Base-by-base conservation (phyloP, 306 rosid species). In the Crataegus laevigata region DNA sequence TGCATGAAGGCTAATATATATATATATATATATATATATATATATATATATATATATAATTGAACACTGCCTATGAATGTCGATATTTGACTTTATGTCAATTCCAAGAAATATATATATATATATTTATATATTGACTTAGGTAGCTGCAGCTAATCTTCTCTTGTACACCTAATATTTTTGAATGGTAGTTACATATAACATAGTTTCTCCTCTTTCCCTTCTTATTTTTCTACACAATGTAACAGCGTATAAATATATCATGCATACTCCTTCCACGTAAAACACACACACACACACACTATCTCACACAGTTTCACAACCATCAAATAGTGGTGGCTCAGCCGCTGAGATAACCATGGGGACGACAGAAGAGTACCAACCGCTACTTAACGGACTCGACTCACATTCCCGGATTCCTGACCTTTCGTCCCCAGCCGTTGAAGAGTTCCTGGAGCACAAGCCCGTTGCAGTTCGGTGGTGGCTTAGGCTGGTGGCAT, bases 401-500 rank as follows among this genome's bases (percentile, higher is more conserved):
- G 83, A 82, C 63, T 67, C 88, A 29, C 71, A 78, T 54, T 52
- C 77, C 9, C 55, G 61, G 52, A 72, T 87, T 64, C 60, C 79
- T 3, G 66, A 77, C 69, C 64, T 84, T 79, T 82, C 94, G 28
- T 75, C 90, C 9, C 78, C n/a, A 0, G 75, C 64, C 45, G 30
- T 86, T 21, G 90, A 88, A 61, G 83, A 73, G 30, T 79, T 80
- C 78, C 74, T 86, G 66, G 90, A 70, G 75, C 79, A 71, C 3
- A 51, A 17, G 75, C 84, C 70, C 3, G 62, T 77, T 22, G 42
- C 40, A 8, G 15, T 74, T 10, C 62, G 86, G 60, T 79, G 84
- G 80, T 83, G 85, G 85, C 80, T 84, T 8, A 74, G 84, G 68
- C 86, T 91, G 38, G 86, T 81, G 60, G 72, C 71, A 17, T 91